A percentile compares a stretch with the other conserved stretches of the same genome.
These are phyloP conservation scores for Rhizoclosmatium sp. DNA, from an alignment of 192 early-diverging fungal species.

Conservation along the genomic window DNA sequence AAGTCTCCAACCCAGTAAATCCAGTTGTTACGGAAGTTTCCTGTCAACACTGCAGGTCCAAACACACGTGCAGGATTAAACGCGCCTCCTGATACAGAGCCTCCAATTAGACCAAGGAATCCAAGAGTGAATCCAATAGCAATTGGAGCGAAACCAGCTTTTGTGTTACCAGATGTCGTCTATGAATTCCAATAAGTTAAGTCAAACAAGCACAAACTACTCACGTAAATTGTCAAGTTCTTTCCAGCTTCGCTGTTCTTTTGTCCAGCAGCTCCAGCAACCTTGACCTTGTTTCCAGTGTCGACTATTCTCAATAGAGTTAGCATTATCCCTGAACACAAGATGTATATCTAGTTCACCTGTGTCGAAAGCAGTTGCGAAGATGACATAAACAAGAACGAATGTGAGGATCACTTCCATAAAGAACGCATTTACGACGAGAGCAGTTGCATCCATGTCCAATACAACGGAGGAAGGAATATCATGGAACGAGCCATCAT, in stretches of 20 bases:
- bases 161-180: conserved; percentile 70
- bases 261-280: conserved; percentile 32
- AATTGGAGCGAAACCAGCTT: conserved; percentile 70
- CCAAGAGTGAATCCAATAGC: conserved; percentile 69
- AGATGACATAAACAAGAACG: conserved; percentile 70
- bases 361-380: conserved; percentile 71
- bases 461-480: conserved; percentile 57
- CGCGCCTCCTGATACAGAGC: conserved; percentile 63
- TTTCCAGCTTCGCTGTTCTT: conserved; percentile 52
- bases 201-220: conserved; percentile 13
- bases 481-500: conserved; percentile 36
- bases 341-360: conserved; percentile 39
- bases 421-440: conserved; percentile 60
- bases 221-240: conserved; percentile 69
- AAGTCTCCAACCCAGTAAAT: conserved; percentile 67
- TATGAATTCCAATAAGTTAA: conserved; percentile 20
- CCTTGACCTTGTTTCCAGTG: conserved; percentile 58
- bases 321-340: conserved; percentile 18
- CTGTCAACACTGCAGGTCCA: conserved; percentile 62
- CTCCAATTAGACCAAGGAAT: conserved; percentile 60
- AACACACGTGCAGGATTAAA: conserved; percentile 72
- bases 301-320: conserved; percentile 46
- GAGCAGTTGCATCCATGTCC: conserved; percentile 43
- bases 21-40: conserved; percentile 66
- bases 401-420: conserved; percentile 68